Evolutionary conservation across 306 rosid genomes (phyloP), one percentile per base, ranked within the genome.

Genomic region (Heteromeles arbutifolia): DNA sequence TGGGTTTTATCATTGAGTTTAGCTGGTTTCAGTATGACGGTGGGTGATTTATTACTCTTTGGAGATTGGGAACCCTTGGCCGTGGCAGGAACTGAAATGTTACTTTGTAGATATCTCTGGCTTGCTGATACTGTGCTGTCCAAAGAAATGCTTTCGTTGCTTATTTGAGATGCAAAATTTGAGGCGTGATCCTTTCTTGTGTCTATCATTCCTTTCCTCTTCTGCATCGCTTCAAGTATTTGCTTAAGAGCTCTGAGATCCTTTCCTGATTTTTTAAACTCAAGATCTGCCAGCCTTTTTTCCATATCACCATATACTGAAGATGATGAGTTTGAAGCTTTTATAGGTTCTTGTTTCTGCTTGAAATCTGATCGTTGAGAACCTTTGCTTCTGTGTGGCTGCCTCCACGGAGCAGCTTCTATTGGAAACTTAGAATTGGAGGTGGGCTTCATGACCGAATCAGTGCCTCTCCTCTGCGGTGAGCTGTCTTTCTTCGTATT

Each of bases 161-260:
- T 82, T 26, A 19, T 77, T 72, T 67, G 74, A 70, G 90, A 81
- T 67, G 85, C 67, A 76, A 80, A 80, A 72, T 82, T 79, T 56
- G 89, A 84, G 54, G 87, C 81, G 75, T 82, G 85, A n/a, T 85
- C 96, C 77, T 85, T 83, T 84, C 87, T 77, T 34, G 25, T 43
- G 48, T 86, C 92, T 4, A 75, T 63, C 61, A 82, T 39, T 73
- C 79, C 91, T 75, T 82, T 65, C 3, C 79, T 79, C 79, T 90
- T 94, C 79, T 94, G 98, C 97, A 94, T 94, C 65, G 92, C 88
- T 76, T 88, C 93, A 67, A 94, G 95, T 82, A 90, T 92, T 76
- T 92, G 98, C 76, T 94, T 92, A 45, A 94, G 93, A 74, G 97
- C 98, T 83, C 98, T 80, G 74, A 90, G 98, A 80, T 94, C 97